Base-by-base conservation (phyloP, 176 grass and related monocot genomes). In the Phoenix dactylifera region DNA sequence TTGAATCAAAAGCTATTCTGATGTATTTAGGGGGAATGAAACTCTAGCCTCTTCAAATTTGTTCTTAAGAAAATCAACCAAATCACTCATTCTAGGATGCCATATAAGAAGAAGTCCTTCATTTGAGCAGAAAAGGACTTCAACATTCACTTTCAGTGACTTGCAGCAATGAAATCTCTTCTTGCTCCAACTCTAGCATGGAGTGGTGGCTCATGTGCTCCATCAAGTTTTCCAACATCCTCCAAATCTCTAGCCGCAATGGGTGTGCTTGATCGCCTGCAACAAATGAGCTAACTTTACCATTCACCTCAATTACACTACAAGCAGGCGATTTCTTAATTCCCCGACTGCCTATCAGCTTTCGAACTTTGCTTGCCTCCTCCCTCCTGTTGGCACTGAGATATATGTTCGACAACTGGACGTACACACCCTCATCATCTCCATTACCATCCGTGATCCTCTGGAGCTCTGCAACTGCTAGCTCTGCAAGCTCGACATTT, bases 361-460 rank as follows among this genome's bases (percentile, higher is more conserved):
- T 95, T 22, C 86, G 60, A 16, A 89, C 57, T 60, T 71, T 69
- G 64, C 82, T 63, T 0, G 86, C 90, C 0, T 95, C 80, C 22
- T 89, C 86, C 57, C 78, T 95, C 25, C 78, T 61, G 64, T 86
- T 66, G 26, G 82, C 82, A 26, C 86, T 65, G 0, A 84, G 80
- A 55, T 95, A 95, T 63, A 95, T 95, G 59, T 78, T 95, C 24
- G 83, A 95, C 20, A 89, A 18, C 63, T 95, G 90, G 7, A 95
- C 83, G 16, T 86, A 89, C 16, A 86, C 66, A 17, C 86, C 86
- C 55, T 95, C 86, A 16, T 89, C 86, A 26, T 79, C 74, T 16
- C 73, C 71, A 5, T 51, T 50, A 4, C 70, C 74, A 7, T 10
- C 49, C 3, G 59, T 0, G 1, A 95, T 50, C 54, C 30, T 76